A percentile compares a stretch with the other conserved stretches of the same genome.
These are phyloP conservation scores for Hamamelis virginiana DNA, from an alignment of 164 flowering plant genomes.

Conservation along the genomic window DNA sequence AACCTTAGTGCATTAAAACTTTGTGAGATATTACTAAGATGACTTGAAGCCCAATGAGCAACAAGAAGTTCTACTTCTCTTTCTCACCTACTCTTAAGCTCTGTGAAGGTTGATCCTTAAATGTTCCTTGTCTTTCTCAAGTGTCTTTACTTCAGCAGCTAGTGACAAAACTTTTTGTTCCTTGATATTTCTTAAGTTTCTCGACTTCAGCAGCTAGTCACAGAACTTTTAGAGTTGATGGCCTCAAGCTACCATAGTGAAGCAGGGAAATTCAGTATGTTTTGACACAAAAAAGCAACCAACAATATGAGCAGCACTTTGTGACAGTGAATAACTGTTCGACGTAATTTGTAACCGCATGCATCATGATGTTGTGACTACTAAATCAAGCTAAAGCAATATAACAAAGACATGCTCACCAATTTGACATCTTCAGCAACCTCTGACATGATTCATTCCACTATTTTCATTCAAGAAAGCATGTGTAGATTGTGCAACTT, in stretches of 20 bases:
- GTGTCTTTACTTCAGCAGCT: constrained; percentile 43
- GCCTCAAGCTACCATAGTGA: constrained; percentile 49
- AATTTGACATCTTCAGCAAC: constrained; percentile 58
- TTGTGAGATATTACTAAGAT: neutral
- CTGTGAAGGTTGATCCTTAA: constrained; percentile 53
- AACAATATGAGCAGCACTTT: neutral
- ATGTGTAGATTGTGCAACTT: constrained; percentile 37
- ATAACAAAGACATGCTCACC: constrained; percentile 35
- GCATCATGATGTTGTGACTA: too few relatives aligned
- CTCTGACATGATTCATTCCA: constrained; percentile 47
- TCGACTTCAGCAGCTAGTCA: too few relatives aligned
- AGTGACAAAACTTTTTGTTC: constrained; percentile 53
- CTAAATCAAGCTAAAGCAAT: too few relatives aligned
- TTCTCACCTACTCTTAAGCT: constrained; percentile 80
- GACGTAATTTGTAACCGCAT: too few relatives aligned
- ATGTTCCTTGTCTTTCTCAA: constrained; percentile 63
- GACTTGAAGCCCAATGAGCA: neutral
- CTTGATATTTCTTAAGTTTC: too few relatives aligned
- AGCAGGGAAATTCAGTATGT: constrained; percentile 4
- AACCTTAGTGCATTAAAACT: constrained; percentile 36
- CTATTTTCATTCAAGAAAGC: constrained; percentile 58
- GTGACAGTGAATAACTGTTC: neutral
- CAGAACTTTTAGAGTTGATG: constrained; percentile 47
- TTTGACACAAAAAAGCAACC: neutral
- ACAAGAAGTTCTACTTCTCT: neutral